Evolutionary conservation across 805 yeast genomes (phyloP).

Genomic region (Candida montana): DNA sequence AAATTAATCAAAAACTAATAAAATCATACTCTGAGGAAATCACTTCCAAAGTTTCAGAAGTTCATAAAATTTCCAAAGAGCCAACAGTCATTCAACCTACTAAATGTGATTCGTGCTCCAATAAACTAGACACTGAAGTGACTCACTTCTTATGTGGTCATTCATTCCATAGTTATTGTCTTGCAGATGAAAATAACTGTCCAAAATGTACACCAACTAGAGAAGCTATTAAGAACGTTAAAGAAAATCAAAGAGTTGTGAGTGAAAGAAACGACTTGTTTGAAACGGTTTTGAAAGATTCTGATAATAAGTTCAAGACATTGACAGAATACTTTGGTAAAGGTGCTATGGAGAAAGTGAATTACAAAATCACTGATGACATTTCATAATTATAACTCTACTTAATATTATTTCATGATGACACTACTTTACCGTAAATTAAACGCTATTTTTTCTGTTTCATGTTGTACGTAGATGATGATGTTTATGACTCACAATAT

Average conservation of each 20-base stretch:
- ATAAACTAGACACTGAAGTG: slow-evolving; percentile 66
- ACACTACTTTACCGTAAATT: not conserved
- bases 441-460: too few relatives aligned
- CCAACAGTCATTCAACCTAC: slow-evolving; percentile 36
- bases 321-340: slow-evolving; percentile 80
- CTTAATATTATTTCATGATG: not conserved
- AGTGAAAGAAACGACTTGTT: slow-evolving; percentile 63
- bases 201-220: slow-evolving; percentile 73
- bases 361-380: slow-evolving; percentile 4
- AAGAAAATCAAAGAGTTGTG: slow-evolving; percentile 54
- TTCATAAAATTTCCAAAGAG: slow-evolving; percentile 40
- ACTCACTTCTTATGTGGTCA: slow-evolving; percentile 85
- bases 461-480: slow-evolving; percentile 1
- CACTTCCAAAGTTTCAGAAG: slow-evolving; percentile 42
- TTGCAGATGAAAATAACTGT: slow-evolving; percentile 55
- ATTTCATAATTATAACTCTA: not conserved
- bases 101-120: slow-evolving; percentile 22
- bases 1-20: slow-evolving; percentile 61
- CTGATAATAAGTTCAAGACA: slow-evolving; percentile 62
- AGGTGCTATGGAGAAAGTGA: slow-evolving; percentile 66
- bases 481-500: too few relatives aligned
- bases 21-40: slow-evolving; percentile 67
- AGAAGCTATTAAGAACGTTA: slow-evolving; percentile 56
- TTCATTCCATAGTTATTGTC: slow-evolving; percentile 78
- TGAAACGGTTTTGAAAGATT: slow-evolving; percentile 43